These are phyloP conservation scores for Microcyclospora tardicrescens DNA, from an alignment of 2,329 filamentous ascomycete genomes.

Conservation along the genomic window DNA sequence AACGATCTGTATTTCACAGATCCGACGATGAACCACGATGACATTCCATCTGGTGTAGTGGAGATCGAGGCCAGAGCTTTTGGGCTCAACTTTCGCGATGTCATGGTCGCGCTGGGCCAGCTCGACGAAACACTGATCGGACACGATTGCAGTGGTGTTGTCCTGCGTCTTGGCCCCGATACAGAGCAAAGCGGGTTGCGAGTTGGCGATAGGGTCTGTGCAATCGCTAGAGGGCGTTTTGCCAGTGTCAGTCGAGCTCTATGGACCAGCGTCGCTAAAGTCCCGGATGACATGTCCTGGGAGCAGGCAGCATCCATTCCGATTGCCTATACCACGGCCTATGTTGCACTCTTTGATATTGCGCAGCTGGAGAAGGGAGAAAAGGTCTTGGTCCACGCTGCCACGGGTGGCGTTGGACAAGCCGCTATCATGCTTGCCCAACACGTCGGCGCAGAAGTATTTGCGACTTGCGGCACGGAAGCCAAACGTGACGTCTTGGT, in stretches of 20 bases:
- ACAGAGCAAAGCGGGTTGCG: background rate
- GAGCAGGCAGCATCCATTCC: background rate
- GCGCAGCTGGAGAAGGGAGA: conserved; percentile 21
- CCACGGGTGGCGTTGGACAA: conserved; percentile 21
- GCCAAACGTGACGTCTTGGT: no score
- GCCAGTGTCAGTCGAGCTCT: no score
- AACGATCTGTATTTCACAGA: conserved; percentile 12
- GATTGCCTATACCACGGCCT: background rate
- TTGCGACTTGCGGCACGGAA: background rate
- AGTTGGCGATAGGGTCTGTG: background rate
- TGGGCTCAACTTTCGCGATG: conserved; percentile 13
- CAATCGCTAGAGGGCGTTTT: background rate
- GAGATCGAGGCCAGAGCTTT: conserved; percentile 11
- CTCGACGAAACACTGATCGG: background rate
- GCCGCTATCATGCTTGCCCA: conserved; percentile 18
- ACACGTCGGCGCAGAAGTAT: conserved; percentile 16
- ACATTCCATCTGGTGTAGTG: conserved; percentile 6
- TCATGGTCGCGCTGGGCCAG: conserved; percentile 8
- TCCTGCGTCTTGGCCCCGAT: background rate
- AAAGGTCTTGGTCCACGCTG: conserved; percentile 24
- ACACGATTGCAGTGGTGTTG: background rate
- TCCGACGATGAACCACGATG: conserved; percentile 2
- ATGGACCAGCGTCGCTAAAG: no score
- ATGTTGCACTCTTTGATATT: conserved; percentile 13
- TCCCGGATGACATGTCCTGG: no score